Conservation (phyloP, 2,329 filamentous ascomycete species). For the Ophiostoma pallidulum region DNA sequence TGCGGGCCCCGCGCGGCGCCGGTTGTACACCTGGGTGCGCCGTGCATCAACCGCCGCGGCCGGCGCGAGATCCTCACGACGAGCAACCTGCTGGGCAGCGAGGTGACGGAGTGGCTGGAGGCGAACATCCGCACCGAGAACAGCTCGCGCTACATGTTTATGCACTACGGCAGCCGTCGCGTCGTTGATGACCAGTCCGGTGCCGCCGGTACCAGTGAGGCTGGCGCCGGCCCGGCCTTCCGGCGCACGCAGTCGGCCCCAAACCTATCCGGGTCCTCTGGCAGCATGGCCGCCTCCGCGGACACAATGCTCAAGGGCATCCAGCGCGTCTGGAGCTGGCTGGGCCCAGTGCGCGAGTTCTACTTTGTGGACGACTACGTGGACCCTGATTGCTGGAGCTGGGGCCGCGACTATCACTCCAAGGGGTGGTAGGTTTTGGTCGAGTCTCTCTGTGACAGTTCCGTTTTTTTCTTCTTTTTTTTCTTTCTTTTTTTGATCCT, state of each 20-base stretch:
- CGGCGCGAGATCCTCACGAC: background rate
- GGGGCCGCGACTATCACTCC: slow-evolving; percentile 9
- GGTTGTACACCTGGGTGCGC: background rate
- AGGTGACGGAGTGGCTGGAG: slow-evolving; percentile 10
- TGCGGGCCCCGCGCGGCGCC: slow-evolving; percentile 8
- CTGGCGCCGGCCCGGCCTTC: background rate
- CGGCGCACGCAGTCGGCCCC: slow-evolving; percentile 12
- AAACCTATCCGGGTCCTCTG: background rate
- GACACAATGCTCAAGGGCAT: background rate
- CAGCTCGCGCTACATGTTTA: slow-evolving; percentile 5
- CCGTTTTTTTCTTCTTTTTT: background rate
- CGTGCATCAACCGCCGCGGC: background rate
- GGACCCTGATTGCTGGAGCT: slow-evolving; percentile 9
- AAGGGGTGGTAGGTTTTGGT: slow-evolving; percentile 12
- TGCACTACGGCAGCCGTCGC: slow-evolving; percentile 9
- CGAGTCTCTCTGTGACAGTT: background rate
- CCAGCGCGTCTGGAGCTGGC: background rate
- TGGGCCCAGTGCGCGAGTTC: background rate
- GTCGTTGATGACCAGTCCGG: background rate
- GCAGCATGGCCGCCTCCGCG: background rate
- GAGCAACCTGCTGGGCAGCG: slow-evolving; percentile 1
- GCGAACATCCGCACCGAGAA: slow-evolving; percentile 10
- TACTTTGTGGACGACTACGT: slow-evolving; percentile 9
- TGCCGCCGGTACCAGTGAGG: background rate
- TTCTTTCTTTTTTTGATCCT: background rate